These are phyloP conservation scores for Paraphoma chrysanthemicola DNA, from an alignment of 2,329 filamentous ascomycete genomes.

Conservation along the genomic window DNA sequence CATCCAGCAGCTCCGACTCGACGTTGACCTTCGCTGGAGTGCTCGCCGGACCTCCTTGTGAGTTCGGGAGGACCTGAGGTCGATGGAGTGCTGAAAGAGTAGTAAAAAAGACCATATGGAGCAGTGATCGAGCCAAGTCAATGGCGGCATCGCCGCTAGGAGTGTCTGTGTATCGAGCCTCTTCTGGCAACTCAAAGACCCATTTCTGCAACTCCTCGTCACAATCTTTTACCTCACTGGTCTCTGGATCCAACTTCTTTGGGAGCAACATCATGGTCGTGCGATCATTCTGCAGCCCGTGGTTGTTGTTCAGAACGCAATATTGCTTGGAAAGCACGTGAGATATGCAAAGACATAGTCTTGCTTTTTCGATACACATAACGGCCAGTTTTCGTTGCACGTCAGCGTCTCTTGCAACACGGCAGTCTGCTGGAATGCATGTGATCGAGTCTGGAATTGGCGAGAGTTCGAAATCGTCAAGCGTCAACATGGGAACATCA, in stretches of 20 bases:
- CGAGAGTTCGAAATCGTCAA: conserved; percentile 83
- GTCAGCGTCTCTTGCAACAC: conserved; percentile 70
- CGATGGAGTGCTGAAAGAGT: conserved; percentile 90
- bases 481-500: conserved; percentile 86
- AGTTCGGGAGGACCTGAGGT: conserved; percentile 84
- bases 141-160: conserved; percentile 64
- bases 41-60: conserved; percentile 60
- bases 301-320: conserved; percentile 85
- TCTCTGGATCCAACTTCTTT: conserved; percentile 84
- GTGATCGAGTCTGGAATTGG: conserved; percentile 71
- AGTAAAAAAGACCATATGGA: conserved; percentile 94
- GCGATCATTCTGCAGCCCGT: conserved; percentile 71
- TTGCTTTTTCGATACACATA: conserved; percentile 91
- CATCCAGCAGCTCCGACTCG: conserved; percentile 74
- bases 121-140: conserved; percentile 78
- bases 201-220: conserved; percentile 81
- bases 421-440: conserved; percentile 73
- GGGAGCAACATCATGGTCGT: conserved; percentile 89
- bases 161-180: conserved; percentile 72
- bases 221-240: conserved; percentile 78
- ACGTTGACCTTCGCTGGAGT: conserved; percentile 45
- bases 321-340: conserved; percentile 91
- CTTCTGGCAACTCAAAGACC: conserved; percentile 73
- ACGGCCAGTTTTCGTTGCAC: conserved; percentile 81
- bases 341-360: conserved; percentile 87